phyloP scores from a whole-genome alignment of 2,329 filamentous ascomycete genomes.

The Venturia effusa region DNA sequence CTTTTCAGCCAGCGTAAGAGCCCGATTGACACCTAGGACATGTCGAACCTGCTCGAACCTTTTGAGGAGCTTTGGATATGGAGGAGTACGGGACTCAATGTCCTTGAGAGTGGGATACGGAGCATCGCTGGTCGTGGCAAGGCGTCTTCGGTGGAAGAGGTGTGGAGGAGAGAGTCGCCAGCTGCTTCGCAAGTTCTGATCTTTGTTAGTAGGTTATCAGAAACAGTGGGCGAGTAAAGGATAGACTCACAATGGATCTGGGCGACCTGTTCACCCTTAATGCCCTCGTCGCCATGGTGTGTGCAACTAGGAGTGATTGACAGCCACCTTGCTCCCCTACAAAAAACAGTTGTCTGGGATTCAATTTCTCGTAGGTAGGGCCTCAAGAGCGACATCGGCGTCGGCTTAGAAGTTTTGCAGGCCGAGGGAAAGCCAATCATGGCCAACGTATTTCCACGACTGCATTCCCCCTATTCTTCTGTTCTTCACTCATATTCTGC shows the following conservation, averaged over 20 bases:
- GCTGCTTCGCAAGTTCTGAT: not conserved
- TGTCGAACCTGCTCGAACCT: conserved; percentile 65
- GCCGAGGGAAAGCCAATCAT: not conserved
- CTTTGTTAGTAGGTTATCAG: not conserved
- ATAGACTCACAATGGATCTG: not conserved
- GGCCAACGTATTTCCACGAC: not conserved
- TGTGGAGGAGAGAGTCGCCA: not conserved
- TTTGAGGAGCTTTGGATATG: conserved; percentile 71
- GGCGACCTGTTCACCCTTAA: not conserved
- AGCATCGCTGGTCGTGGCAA: conserved; percentile 9
- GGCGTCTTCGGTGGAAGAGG: conserved; percentile 5
- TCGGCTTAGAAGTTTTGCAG: not conserved
- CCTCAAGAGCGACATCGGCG: not conserved
- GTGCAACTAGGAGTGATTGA: not conserved
- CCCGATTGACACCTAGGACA: conserved; percentile 52
- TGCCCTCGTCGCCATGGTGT: conserved; percentile 1
- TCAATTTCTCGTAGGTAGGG: not conserved
- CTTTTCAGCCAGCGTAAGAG: conserved; percentile 89
- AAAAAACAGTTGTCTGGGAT: not conserved
- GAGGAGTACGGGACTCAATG: conserved; percentile 35
- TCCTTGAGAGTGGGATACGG: conserved; percentile 8
- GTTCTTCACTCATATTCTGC: too few species aligned
- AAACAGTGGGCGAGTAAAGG: not conserved
- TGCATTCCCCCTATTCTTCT: too few species aligned
- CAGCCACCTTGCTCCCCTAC: not conserved